These are phyloP conservation scores for Blakeslea trispora DNA, from an alignment of 371 early-diverging fungal species.

Conservation along the genomic window DNA sequence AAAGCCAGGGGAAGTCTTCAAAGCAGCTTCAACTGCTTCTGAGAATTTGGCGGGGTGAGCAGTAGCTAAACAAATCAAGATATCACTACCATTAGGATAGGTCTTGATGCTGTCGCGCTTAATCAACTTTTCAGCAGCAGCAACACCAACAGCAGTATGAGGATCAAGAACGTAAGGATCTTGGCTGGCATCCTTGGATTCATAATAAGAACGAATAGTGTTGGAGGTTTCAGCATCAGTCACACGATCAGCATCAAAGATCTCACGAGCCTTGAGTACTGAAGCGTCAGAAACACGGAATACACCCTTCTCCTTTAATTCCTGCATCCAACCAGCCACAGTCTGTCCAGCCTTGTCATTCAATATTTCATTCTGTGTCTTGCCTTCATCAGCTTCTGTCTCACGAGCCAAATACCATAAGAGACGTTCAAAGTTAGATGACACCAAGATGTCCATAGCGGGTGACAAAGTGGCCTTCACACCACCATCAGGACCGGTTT, in stretches of 20 bases:
- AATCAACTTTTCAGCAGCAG: slow-evolving; percentile 69
- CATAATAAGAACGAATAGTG: slow-evolving; percentile 73
- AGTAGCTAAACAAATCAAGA: slow-evolving; percentile 82
- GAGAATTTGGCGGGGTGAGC: slow-evolving; percentile 98
- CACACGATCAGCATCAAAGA: slow-evolving; percentile 81
- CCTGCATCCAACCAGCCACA: slow-evolving; percentile 80
- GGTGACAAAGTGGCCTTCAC: slow-evolving; percentile 89
- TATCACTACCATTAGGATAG: slow-evolving; percentile 37
- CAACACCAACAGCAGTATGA: slow-evolving; percentile 95
- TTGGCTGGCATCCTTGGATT: slow-evolving; percentile 49
- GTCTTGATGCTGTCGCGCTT: slow-evolving; percentile 29
- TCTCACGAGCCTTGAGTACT: slow-evolving; percentile 66
- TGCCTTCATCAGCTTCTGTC: slow-evolving; percentile 34
- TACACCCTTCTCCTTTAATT: slow-evolving; percentile 69
- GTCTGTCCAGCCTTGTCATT: slow-evolving; percentile 58
- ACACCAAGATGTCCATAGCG: slow-evolving; percentile 96
- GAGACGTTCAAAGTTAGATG: slow-evolving; percentile 96
- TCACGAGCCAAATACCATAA: slow-evolving; percentile 87
- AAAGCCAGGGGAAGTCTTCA: slow-evolving; percentile 59
- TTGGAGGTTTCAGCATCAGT: slow-evolving; percentile 72
- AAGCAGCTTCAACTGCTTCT: slow-evolving; percentile 83
- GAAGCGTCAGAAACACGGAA: slow-evolving; percentile 69
- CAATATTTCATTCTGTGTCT: slow-evolving; percentile 39
- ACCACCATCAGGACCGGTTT: slow-evolving; percentile 53
- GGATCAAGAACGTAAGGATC: slow-evolving; percentile 87